Evolutionary conservation across 176 grass and related monocot genomes (phyloP).

Genomic region (Coix lacrymajobi): DNA sequence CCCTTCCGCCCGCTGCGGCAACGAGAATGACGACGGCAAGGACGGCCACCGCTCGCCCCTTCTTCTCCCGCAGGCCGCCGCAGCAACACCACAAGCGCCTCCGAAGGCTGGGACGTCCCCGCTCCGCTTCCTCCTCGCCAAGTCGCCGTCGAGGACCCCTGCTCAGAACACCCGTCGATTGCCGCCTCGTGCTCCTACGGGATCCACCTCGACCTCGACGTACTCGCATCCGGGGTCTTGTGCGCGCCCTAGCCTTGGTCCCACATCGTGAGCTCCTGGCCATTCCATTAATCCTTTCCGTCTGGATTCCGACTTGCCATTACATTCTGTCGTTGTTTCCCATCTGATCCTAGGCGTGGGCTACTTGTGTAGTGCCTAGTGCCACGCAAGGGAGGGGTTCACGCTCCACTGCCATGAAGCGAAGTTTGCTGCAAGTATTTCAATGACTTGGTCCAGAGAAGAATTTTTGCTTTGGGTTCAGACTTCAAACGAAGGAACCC

Average conservation of each 20-base stretch:
- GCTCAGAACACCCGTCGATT: too few species aligned
- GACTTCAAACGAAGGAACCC: slow-evolving; percentile 53
- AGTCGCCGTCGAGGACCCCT: too few species aligned
- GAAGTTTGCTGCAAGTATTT: slow-evolving; percentile 13
- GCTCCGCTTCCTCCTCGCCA: too few species aligned
- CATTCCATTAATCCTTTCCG: neutral
- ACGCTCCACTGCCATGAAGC: slow-evolving; percentile 57
- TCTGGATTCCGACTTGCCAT: neutral
- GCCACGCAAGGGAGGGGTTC: slow-evolving; percentile 55
- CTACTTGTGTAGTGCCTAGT: slow-evolving; percentile 40
- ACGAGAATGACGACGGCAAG: slow-evolving; percentile 45
- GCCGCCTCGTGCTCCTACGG: too few species aligned
- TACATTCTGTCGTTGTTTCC: neutral
- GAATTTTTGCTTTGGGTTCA: slow-evolving; percentile 17
- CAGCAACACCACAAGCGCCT: too few species aligned
- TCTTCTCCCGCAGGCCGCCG: too few species aligned
- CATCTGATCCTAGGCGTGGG: neutral
- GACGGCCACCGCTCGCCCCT: too few species aligned
- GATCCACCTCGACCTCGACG: too few species aligned
- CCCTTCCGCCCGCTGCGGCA: slow-evolving; percentile 20
- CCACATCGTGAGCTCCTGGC: slow-evolving; percentile 49
- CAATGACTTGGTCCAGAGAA: neutral
- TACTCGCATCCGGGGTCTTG: too few species aligned
- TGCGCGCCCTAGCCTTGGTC: slow-evolving; percentile 68
- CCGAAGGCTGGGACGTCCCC: too few species aligned